Evolutionary conservation across 2,329 filamentous ascomycete species (phyloP), one percentile per base, ranked within the genome.

Genomic region (Teratosphaeriaceae sp.): DNA sequence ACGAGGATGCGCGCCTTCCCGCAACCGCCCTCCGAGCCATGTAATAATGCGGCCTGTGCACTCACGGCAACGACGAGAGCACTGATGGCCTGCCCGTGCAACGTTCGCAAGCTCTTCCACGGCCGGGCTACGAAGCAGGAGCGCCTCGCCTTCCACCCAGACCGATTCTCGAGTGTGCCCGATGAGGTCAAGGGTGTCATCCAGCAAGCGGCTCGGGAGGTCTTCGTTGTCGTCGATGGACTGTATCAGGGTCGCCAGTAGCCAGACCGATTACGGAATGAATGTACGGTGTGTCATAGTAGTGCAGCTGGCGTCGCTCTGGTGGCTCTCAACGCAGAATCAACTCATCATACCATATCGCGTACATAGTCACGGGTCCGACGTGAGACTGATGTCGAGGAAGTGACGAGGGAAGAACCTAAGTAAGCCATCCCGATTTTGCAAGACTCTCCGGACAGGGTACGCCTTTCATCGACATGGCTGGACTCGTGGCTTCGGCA

Each of bases 51-150:
- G 13, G 5, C 5, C 3, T 38, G 18, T 23, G 7, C 15, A 3
- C 9, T 13, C 11, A 38, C 11, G 35, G 13, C 19, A 3, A 16
- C 15, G 13, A 9, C 3, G 11, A 22, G 35, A 23, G 21, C 8
- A 3, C 26, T 44, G 26, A 5, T 16, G 5, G 36, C 42, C n/a
- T 44, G 42, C 22, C 5, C 20, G 5, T 34, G 27, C 42, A 38
- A 33, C 19, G 24, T 44, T n/a, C 35, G 29, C 13, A 31, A 38
- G 19, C 11, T 36, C 12, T 44, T 44, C 22, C n/a, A 5, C 12
- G 13, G 15, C 19, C 23, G 35, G 5, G 23, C 18, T 11, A 16
- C n/a, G 6, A 38, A 23, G 42, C n/a, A 2, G 1, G 16, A 33
- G 8, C 24, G 35, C 5, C 3, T 24, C 1, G 5, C 16, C 3